Evolutionary conservation across 1,284 basidiomycete species (phyloP).

Genomic region (Coniferiporia weirii): DNA sequence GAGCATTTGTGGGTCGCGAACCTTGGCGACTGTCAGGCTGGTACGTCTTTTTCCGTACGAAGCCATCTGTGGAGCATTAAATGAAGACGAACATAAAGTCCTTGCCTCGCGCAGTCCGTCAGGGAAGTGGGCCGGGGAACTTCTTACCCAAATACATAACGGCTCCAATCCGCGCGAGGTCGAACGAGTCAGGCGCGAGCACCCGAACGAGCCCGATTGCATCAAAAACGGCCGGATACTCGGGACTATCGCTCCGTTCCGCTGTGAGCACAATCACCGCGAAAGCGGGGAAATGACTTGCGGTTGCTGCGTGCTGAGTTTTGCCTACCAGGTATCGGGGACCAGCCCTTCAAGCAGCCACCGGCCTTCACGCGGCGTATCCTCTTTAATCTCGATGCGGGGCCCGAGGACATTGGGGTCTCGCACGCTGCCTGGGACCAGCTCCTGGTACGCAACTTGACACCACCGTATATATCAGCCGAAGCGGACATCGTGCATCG

Average conservation of each 20-base stretch:
- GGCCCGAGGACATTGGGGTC: conserved; percentile 24
- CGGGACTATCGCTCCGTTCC: conserved; percentile 20
- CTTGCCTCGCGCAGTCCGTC: conserved; percentile 24
- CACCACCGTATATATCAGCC: conserved; percentile 30
- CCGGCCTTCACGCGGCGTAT: conserved; percentile 30
- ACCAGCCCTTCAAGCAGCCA: conserved; percentile 34
- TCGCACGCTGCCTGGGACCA: conserved; percentile 20
- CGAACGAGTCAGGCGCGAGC: conserved; percentile 28
- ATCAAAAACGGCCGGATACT: conserved; percentile 23
- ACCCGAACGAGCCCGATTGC: conserved; percentile 31
- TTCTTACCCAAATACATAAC: conserved; percentile 33
- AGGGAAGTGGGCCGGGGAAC: conserved; percentile 25
- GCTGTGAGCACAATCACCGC: conserved; percentile 28
- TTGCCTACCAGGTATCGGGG: conserved; percentile 31
- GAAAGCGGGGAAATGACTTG: conserved; percentile 18
- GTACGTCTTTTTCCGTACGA: conserved; percentile 21
- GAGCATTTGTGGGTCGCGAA: conserved; percentile 34
- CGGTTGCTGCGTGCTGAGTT: not conserved
- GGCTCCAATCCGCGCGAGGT: conserved; percentile 28
- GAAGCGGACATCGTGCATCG: conserved; percentile 27
- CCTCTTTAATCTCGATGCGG: conserved; percentile 27
- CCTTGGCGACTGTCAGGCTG: conserved; percentile 35
- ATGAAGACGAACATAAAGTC: conserved; percentile 20
- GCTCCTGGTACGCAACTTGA: conserved; percentile 25
- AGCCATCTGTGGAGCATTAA: not conserved